Evolutionary conservation across 176 grass and related monocot species (phyloP).

Genomic region (Triticum timopheevii): DNA sequence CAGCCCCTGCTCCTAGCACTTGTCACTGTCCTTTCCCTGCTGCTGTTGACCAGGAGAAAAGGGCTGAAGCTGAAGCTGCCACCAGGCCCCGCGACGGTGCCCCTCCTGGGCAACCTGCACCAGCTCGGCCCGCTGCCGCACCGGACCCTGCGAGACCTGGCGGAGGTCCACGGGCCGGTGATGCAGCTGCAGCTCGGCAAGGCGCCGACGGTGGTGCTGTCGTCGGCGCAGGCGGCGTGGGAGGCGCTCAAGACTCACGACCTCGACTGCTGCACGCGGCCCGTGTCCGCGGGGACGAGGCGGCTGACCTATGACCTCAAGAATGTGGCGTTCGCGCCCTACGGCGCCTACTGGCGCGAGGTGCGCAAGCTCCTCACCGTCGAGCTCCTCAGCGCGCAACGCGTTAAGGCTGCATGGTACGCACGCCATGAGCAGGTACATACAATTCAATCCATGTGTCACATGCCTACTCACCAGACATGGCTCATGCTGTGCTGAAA

Average conservation of each 20-base stretch:
- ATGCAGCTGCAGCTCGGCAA: conserved; percentile 50
- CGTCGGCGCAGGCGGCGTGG: conserved; percentile 37
- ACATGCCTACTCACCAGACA: too few species aligned
- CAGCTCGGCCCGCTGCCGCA: conserved; percentile 48
- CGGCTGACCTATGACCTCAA: conserved; percentile 13
- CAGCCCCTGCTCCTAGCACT: neutral
- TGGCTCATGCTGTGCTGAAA: too few species aligned
- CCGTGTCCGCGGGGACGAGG: conserved; percentile 10
- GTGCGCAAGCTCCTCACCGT: conserved; percentile 43
- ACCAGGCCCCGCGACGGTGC: conserved; percentile 34
- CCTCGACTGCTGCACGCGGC: conserved; percentile 34
- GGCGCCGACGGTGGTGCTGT: conserved; percentile 44
- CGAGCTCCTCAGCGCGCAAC: conserved; percentile 45
- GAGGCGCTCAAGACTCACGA: conserved; percentile 51
- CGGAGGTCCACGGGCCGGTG: conserved; percentile 29
- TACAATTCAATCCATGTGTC: too few species aligned
- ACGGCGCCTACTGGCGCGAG: conserved; percentile 43
- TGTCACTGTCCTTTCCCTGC: neutral
- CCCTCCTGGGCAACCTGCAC: conserved; percentile 46
- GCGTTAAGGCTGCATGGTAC: conserved; percentile 36
- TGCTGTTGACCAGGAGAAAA: neutral
- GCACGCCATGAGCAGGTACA: neutral
- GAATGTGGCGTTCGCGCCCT: conserved; percentile 45
- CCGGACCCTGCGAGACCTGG: conserved; percentile 34
- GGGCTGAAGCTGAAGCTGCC: conserved; percentile 31